Base-by-base conservation (phyloP, 176 grass and related monocot species). In the Ensete ventricosum region DNA sequence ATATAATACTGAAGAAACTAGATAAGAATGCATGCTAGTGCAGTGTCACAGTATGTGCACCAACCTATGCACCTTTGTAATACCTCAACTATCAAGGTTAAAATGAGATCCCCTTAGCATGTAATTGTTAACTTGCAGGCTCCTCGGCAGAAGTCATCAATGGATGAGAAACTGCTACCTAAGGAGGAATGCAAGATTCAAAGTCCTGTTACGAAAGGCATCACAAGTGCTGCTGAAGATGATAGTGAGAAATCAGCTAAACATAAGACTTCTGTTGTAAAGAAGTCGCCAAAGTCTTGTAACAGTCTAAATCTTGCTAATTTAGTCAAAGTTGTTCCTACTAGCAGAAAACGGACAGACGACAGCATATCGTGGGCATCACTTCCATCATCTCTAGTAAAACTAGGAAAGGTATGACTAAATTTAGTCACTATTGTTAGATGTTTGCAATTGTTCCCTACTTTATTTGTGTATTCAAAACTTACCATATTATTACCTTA, bases 361-460 rank as follows among this genome's bases (percentile, higher is more conserved):
- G 87, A 62, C 16, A 75, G 87, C 54, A 69, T 81, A 52, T 84
- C 87, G 17, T 96, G 87, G 93, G 82, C 84, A 3, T 82, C 87
- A 10, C 87, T 96, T 69, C 87, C 89, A 26, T 55, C 79, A 71
- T 82, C 85, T 72, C 70, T 87, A 50, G 63, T 76, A 55, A 87
- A 83, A 74, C 63, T 83, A 22, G 85, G 85, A 52, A 87, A 87
- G 85, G 85, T 87, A 83, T 64, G 22, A 73, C 54, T 48, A 48
- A 43, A 43, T 43, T 43, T 43, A 5, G 34, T 0, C 34, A 43
- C 34, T 43, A 43, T 43, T 43, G 5, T 43, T 6, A 6, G 34
- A 43, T 6, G 34, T 43, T 43, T 43, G 34, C 34, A 43, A 43
- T 43, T 29, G 29, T 29, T 43, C 34, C 34, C 34, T 43, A 43